Conservation (phyloP, 768 basidiomycete species). For the Lentinula guzmanii region DNA sequence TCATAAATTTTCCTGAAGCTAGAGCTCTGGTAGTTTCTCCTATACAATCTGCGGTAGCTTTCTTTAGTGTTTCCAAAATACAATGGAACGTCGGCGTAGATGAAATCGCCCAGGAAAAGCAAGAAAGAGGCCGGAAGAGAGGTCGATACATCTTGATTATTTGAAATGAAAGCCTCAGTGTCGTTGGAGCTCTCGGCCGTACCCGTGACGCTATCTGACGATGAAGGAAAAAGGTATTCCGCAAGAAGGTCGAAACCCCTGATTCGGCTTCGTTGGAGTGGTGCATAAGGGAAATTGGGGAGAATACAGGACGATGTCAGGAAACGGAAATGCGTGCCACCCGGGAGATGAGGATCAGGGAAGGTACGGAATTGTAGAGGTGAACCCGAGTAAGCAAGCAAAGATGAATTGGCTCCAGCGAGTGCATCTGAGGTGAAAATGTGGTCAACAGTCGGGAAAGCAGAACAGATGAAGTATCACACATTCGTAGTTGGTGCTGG, state of each 20-base stretch:
- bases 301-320: slow-evolving; percentile 60
- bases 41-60: slow-evolving; percentile 59
- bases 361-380: slow-evolving; percentile 67
- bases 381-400: slow-evolving; percentile 41
- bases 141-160: background rate
- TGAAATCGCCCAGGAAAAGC: slow-evolving; percentile 69
- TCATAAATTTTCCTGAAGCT: slow-evolving; percentile 68
- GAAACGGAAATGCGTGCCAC: slow-evolving; percentile 60
- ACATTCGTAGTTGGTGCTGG: slow-evolving; percentile 69
- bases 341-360: slow-evolving; percentile 57
- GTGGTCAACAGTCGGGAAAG: slow-evolving; percentile 7
- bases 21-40: slow-evolving; percentile 58
- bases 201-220: background rate
- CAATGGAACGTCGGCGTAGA: slow-evolving; percentile 68
- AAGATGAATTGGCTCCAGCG: slow-evolving; percentile 31
- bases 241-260: slow-evolving; percentile 62
- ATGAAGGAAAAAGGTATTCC: slow-evolving; percentile 37
- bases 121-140: slow-evolving; percentile 46
- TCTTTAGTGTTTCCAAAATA: slow-evolving; percentile 54
- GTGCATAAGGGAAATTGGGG: slow-evolving; percentile 71
- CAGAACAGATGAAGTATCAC: slow-evolving; percentile 14
- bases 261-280: slow-evolving; percentile 44
- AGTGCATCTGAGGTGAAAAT: slow-evolving; percentile 31
- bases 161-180: background rate
- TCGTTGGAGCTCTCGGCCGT: background rate